Evolutionary conservation across 352 stramenopile genomes (phyloP).

Genomic region (Globisporangium sylvaticum): DNA sequence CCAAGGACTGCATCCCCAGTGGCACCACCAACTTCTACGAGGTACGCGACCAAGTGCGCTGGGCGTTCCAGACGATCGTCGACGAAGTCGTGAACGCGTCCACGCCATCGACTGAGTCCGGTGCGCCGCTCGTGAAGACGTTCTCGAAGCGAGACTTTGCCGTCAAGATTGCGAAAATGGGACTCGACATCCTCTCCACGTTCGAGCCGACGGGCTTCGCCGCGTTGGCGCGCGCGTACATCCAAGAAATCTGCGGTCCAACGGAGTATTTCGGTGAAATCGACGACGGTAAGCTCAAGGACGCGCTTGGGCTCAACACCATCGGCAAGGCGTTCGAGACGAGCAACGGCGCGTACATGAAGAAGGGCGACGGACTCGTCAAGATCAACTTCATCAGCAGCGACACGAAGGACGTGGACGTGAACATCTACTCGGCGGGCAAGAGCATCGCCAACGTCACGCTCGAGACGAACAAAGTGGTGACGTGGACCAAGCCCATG

Average conservation of each 20-base stretch:
- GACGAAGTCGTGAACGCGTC: constrained; percentile 44
- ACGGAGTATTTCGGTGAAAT: constrained; percentile 35
- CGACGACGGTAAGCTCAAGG: constrained; percentile 34
- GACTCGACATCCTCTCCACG: constrained; percentile 19
- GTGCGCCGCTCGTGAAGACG: not conserved
- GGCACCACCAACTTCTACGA: constrained; percentile 28
- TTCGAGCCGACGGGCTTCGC: constrained; percentile 39
- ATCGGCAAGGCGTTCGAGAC: constrained; percentile 34
- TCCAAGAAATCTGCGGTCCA: constrained; percentile 38
- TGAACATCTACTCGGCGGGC: too few species aligned
- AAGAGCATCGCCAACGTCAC: too few species aligned
- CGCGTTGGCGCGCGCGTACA: constrained; percentile 31
- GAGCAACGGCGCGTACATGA: too few species aligned
- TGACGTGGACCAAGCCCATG: constrained; percentile 5
- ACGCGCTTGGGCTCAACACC: constrained; percentile 37
- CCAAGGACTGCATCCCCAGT: constrained; percentile 38
- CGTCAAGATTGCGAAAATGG: constrained; percentile 25
- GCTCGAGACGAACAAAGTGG: too few species aligned
- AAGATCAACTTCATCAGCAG: too few species aligned
- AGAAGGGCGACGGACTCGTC: too few species aligned
- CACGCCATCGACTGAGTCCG: constrained; percentile 9
- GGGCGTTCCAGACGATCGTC: constrained; percentile 49
- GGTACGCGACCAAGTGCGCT: constrained; percentile 44
- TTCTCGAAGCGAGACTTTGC: constrained; percentile 22
- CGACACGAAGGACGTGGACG: too few species aligned